Evolutionary conservation across 2,329 filamentous ascomycete species (phyloP).

Genomic region (Neurospora sp.): DNA sequence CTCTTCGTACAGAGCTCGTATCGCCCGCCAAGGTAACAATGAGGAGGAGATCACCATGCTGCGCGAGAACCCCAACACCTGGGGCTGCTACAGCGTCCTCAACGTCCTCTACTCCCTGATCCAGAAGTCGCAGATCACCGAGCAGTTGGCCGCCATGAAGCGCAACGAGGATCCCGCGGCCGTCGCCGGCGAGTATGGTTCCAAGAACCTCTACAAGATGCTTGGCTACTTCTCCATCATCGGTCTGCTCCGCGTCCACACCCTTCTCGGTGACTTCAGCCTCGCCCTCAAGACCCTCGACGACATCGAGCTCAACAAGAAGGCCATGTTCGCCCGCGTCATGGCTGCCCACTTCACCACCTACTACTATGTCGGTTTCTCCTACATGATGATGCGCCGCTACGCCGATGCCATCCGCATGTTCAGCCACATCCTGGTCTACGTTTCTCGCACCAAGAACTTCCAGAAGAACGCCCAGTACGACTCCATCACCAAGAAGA

Average conservation of each 20-base stretch:
- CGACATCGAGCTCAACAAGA: conserved; percentile 99
- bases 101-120: conserved; percentile 99
- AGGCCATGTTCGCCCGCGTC: conserved; percentile 98
- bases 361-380: conserved; percentile 99
- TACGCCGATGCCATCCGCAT: conserved; percentile 99
- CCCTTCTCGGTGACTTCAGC: conserved; percentile 92
- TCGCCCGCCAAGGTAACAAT: conserved; percentile 73
- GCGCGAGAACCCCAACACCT: conserved; percentile 95
- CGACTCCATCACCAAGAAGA: conserved; percentile 99
- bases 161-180: conserved; percentile 79
- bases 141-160: conserved; percentile 93
- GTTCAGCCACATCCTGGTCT: conserved; percentile 99
- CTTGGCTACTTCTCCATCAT: conserved; percentile 99
- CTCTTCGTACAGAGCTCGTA: conserved; percentile 88
- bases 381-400: conserved; percentile 99
- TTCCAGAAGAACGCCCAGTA: conserved; percentile 99
- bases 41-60: conserved; percentile 88
- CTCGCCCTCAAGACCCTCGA: conserved; percentile 97
- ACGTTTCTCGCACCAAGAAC: conserved; percentile 98
- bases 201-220: conserved; percentile 93
- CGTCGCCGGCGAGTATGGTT: conserved; percentile 91
- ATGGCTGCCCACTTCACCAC: conserved; percentile 99
- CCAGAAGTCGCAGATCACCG: conserved; percentile 94
- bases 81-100: conserved; percentile 98
- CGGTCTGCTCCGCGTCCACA: conserved; percentile 90